A percentile compares a stretch with the other conserved stretches of the same genome.
Conservation (phyloP, 306 rosid species). For the Trichosanthes cucumerina region DNA sequence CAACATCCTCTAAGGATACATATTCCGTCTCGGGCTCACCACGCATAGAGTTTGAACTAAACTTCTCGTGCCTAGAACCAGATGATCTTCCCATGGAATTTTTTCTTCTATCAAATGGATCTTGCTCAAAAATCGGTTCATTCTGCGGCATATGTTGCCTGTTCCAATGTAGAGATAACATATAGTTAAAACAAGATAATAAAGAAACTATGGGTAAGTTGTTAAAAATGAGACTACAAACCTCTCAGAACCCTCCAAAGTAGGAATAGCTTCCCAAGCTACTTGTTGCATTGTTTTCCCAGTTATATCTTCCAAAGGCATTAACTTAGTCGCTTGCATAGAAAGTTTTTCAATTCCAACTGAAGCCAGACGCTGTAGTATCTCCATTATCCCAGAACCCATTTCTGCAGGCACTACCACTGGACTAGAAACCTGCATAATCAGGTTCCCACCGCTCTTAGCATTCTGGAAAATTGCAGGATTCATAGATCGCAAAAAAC, state of each 20-base stretch:
- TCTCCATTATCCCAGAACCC: constrained; percentile 81
- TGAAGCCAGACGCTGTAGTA: constrained; percentile 63
- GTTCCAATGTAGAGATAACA: constrained; percentile 16
- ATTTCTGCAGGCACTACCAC: constrained; percentile 86
- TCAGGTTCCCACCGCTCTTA: constrained; percentile 55
- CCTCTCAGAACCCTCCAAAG: constrained; percentile 51
- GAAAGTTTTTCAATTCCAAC: constrained; percentile 92
- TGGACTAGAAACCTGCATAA: constrained; percentile 86
- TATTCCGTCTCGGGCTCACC: constrained; percentile 37
- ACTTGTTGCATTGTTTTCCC: constrained; percentile 89
- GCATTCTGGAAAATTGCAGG: constrained; percentile 57
- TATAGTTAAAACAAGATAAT: constrained; percentile 10
- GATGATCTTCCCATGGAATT: constrained; percentile 27
- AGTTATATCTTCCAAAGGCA: constrained; percentile 87
- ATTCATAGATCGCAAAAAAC: constrained; percentile 70
- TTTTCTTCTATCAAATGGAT: constrained; percentile 18
- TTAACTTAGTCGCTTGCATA: constrained; percentile 73
- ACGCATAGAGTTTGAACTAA: constrained; percentile 23
- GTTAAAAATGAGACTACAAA: constrained; percentile 22
- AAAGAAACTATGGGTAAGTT: not conserved
- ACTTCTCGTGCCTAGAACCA: constrained; percentile 23
- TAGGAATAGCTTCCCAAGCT: constrained; percentile 67
- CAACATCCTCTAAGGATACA: constrained; percentile 82
- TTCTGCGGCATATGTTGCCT: constrained; percentile 45
- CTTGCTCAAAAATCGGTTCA: constrained; percentile 29